Evolutionary conservation across 805 yeast genomes (phyloP).

Genomic region (Debaryomyces castellii): DNA sequence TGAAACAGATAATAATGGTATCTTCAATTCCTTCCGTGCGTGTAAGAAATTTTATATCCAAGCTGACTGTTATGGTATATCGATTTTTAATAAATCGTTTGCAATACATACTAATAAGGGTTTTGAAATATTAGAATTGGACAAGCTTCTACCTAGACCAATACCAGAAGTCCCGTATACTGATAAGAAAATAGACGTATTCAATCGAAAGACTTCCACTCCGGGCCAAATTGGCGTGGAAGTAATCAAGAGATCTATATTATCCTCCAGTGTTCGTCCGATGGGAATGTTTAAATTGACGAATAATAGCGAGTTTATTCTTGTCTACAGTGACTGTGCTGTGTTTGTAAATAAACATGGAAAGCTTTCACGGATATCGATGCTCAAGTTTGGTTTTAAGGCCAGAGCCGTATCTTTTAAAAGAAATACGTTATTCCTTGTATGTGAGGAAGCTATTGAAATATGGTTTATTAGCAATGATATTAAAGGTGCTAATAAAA

Average conservation of each 20-base stretch:
- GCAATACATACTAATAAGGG: slow-evolving; percentile 69
- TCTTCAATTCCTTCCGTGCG: slow-evolving; percentile 36
- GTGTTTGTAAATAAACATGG: slow-evolving; percentile 63
- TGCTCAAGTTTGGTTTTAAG: slow-evolving; percentile 43
- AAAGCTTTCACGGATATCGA: slow-evolving; percentile 44
- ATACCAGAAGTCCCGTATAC: slow-evolving; percentile 51
- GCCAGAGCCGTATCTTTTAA: slow-evolving; percentile 35
- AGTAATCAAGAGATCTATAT: slow-evolving; percentile 38
- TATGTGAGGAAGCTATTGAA: slow-evolving; percentile 69
- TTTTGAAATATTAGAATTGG: slow-evolving; percentile 62
- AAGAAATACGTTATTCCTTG: slow-evolving; percentile 38
- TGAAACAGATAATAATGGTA: slow-evolving; percentile 53
- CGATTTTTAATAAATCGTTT: slow-evolving; percentile 64
- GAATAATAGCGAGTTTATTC: slow-evolving; percentile 51
- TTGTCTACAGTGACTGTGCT: slow-evolving; percentile 72
- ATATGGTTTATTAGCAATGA: slow-evolving; percentile 57
- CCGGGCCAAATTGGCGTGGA: slow-evolving; percentile 25
- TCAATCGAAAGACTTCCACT: slow-evolving; percentile 18
- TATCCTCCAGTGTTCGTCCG: slow-evolving; percentile 46
- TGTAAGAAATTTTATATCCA: slow-evolving; percentile 48
- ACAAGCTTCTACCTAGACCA: slow-evolving; percentile 54
- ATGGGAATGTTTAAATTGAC: slow-evolving; percentile 63
- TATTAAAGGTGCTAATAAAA: slow-evolving; percentile 43
- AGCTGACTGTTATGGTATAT: slow-evolving; percentile 59
- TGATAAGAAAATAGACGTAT: slow-evolving; percentile 29